A percentile compares a stretch with the other conserved stretches of the same genome.
These are phyloP conservation scores for Lipomyces yamadae DNA, from an alignment of 805 yeast species.

Conservation along the genomic window DNA sequence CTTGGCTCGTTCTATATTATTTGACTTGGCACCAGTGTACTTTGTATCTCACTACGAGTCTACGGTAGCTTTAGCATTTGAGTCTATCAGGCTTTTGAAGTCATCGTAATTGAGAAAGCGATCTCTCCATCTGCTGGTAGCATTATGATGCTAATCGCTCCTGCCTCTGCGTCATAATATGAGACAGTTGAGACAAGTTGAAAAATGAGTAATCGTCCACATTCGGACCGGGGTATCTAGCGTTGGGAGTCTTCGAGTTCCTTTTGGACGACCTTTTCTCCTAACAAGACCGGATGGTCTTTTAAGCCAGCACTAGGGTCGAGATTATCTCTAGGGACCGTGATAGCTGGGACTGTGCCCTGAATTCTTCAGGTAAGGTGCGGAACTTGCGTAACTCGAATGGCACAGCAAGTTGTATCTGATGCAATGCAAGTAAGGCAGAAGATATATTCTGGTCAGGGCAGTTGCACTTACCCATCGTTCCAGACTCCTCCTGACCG, in stretches of 20 bases:
- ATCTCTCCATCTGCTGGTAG: too few species aligned
- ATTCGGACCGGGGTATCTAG: too few species aligned
- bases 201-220: too few species aligned
- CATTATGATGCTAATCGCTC: too few species aligned
- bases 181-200: too few species aligned
- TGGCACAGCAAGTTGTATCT: not conserved
- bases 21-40: too few species aligned
- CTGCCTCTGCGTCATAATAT: too few species aligned
- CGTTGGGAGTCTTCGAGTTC: not conserved
- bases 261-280: not conserved
- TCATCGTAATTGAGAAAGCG: too few species aligned
- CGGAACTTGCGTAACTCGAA: not conserved
- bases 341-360: not conserved
- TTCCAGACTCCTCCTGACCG: not conserved
- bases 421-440: not conserved
- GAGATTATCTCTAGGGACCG: not conserved
- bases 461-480: not conserved
- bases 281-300: not conserved
- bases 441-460: not conserved
- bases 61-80: too few species aligned
- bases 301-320: not conserved
- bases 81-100: too few species aligned
- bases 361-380: not conserved
- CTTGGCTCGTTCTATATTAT: too few species aligned
- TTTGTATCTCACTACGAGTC: too few species aligned